Conservation (phyloP, 2,329 filamentous ascomycete genomes). For the Triangularia setosa region DNA sequence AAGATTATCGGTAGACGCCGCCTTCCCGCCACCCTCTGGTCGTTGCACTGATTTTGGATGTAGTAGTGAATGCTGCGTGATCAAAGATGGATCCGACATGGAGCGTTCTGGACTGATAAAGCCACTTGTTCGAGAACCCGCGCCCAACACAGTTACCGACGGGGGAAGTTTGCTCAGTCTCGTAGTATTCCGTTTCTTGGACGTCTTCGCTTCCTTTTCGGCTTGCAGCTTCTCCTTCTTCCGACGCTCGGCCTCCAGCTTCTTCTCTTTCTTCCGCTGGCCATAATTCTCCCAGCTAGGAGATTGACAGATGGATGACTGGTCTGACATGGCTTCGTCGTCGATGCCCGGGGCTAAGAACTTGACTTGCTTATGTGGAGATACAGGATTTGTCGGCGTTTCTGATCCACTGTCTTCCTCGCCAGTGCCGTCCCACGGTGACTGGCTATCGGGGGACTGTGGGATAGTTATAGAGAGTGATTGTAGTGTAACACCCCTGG, state of each 20-base stretch:
- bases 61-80: constrained; percentile 10
- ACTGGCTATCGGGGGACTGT: constrained; percentile 11
- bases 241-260: constrained; percentile 37
- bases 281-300: constrained; percentile 59
- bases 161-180: constrained; percentile 39
- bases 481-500: constrained; percentile 22
- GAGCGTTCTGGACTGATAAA: constrained; percentile 25
- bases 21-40: constrained; percentile 13
- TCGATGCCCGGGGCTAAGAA: constrained; percentile 33
- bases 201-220: constrained; percentile 36
- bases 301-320: constrained; percentile 56
- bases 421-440: constrained; percentile 13
- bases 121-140: constrained; percentile 9
- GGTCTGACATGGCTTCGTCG: constrained; percentile 36
- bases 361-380: constrained; percentile 38
- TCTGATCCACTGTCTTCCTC: constrained; percentile 12
- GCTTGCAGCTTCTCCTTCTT: constrained; percentile 42
- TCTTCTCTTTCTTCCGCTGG: constrained; percentile 51
- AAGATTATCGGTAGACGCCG: constrained; percentile 20
- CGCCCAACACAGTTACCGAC: constrained; percentile 21
- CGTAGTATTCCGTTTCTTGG: constrained; percentile 34
- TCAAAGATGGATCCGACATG: constrained; percentile 25
- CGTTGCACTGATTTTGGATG: constrained; percentile 1
- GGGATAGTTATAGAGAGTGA: constrained; percentile 33
- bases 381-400: constrained; percentile 22